Conservation (phyloP, 495 filamentous ascomycete genomes). For the Endocarpon pusillum region DNA sequence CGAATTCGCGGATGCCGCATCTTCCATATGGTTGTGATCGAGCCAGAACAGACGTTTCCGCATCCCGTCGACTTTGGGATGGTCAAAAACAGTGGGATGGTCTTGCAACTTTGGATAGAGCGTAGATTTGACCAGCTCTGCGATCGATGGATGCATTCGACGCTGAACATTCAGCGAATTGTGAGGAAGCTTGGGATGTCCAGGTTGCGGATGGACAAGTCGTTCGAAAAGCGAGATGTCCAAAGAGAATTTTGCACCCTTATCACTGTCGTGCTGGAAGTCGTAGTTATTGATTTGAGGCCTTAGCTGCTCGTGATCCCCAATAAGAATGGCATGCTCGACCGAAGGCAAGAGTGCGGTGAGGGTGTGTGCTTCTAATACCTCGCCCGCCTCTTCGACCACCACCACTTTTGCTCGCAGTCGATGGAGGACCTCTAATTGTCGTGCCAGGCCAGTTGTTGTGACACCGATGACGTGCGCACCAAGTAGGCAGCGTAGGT, state of each 20-base stretch:
- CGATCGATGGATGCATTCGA: slow-evolving; percentile 57
- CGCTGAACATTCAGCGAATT: slow-evolving; percentile 45
- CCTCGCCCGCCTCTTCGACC: slow-evolving; percentile 68
- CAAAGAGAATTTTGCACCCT: slow-evolving; percentile 50
- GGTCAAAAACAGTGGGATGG: slow-evolving; percentile 27
- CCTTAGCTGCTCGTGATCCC: slow-evolving; percentile 62
- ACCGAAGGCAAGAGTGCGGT: slow-evolving; percentile 40
- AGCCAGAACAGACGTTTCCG: slow-evolving; percentile 55
- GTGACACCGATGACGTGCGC: slow-evolving; percentile 56
- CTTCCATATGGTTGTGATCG: slow-evolving; percentile 44
- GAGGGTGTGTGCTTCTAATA: slow-evolving; percentile 55
- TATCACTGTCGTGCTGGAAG: slow-evolving; percentile 48
- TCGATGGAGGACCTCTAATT: slow-evolving; percentile 31
- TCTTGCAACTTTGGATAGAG: slow-evolving; percentile 52
- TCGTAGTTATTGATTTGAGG: slow-evolving; percentile 51
- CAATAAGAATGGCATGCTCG: slow-evolving; percentile 56
- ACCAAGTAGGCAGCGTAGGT: slow-evolving; percentile 18
- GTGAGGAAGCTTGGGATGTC: slow-evolving; percentile 35
- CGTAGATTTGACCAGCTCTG: slow-evolving; percentile 35
- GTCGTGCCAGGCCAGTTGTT: slow-evolving; percentile 56
- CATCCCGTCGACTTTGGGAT: slow-evolving; percentile 50
- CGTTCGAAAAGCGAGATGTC: slow-evolving; percentile 60
- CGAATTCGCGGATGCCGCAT: slow-evolving; percentile 15
- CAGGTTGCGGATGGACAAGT: slow-evolving; percentile 39
- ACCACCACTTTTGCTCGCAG: slow-evolving; percentile 39